Percentiles rank a stretch among this genome's conserved stretches.
These are phyloP conservation scores for Diplodia corticola DNA, from an alignment of 2,329 filamentous ascomycete species.

Conservation along the genomic window DNA sequence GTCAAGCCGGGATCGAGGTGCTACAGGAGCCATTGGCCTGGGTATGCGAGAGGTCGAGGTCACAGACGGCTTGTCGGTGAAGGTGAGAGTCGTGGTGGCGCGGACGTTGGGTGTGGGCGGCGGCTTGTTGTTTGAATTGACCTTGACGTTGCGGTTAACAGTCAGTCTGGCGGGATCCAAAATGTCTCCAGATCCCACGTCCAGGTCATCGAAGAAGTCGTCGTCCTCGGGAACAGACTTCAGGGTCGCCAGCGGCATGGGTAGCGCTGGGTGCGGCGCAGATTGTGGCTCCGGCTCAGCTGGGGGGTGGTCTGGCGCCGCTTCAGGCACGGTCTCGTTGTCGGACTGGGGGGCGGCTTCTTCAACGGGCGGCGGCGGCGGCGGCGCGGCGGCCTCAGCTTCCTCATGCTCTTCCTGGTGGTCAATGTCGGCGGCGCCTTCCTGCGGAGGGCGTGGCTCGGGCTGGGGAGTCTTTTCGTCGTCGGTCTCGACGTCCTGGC, in stretches of 20 bases:
- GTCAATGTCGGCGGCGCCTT: not conserved
- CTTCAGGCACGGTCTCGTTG: not conserved
- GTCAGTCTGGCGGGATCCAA: conserved; percentile 80
- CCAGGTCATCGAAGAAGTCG: conserved; percentile 83
- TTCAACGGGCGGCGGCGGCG: conserved; percentile 26
- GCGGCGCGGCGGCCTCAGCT: conserved; percentile 25
- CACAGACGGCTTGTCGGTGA: conserved; percentile 68
- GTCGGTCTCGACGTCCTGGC: conserved; percentile 54
- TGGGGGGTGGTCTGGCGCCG: not conserved
- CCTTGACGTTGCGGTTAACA: conserved; percentile 86
- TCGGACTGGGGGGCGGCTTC: conserved; percentile 27
- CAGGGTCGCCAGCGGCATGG: conserved; percentile 15
- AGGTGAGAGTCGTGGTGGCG: conserved; percentile 82
- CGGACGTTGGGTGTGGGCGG: conserved; percentile 68
- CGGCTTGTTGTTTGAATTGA: conserved; percentile 62
- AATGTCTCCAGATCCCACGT: conserved; percentile 79
- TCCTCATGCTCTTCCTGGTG: conserved; percentile 4
- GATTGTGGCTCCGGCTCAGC: conserved; percentile 22
- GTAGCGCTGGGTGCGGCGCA: not conserved
- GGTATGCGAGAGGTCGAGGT: conserved; percentile 69
- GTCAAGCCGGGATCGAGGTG: conserved; percentile 65
- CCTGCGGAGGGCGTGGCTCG: conserved; percentile 6
- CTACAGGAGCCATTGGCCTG: conserved; percentile 61
- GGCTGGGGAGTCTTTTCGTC: conserved; percentile 22
- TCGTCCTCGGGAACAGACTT: conserved; percentile 51